Evolutionary conservation across 1,139 yeast genomes (phyloP), one percentile per base, ranked within the genome.

Genomic region (Yamadazyma epiphylla): DNA sequence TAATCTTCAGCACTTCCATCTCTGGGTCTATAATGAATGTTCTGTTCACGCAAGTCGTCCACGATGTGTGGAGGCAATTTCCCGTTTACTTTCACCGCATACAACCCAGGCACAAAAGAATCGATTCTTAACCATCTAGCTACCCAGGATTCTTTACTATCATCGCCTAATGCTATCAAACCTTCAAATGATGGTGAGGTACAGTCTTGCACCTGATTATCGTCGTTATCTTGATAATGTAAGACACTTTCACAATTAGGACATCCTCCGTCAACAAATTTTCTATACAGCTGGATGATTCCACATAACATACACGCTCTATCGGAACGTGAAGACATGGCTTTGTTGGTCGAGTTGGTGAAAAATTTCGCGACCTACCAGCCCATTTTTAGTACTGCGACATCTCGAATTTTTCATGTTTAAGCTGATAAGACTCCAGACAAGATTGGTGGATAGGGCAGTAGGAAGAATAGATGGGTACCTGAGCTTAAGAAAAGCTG

Each of bases 271-370:
- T 78, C 79, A 30, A 84, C 76, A 53, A 89, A 91, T 49, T 76
- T 74, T 43, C 69, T 67, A 56, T 78, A 72, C 8, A 91, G 77
- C 51, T 86, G 95, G 38, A 91, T 85, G 37, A 89, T 74, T 6
- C 96, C 98, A 59, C 98, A 91, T 38, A 91, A 74, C 96, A 91
- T 86, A 55, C 98, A 91, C 15, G 98, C 98, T 69, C 98, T 77
- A 46, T 91, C 95, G 17, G 84, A 70, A 59, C 80, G 71, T 20
- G 75, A 61, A 12, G 80, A 74, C 81, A 75, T 73, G 29, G 15
- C 42, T 25, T 7, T 7, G 7, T 7, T 17, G 10, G 20, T 17
- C 5, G 23, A 21, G 10, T n/a, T 5, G 23, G 12, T 7, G 12
- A 21, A n/a, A 21, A 21, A 21, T 21, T 21, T 21, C 23, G 10